Evolutionary conservation across 2,329 filamentous ascomycete genomes (phyloP), one percentile per base, ranked within the genome.

Genomic region (Alternaria postmessia): DNA sequence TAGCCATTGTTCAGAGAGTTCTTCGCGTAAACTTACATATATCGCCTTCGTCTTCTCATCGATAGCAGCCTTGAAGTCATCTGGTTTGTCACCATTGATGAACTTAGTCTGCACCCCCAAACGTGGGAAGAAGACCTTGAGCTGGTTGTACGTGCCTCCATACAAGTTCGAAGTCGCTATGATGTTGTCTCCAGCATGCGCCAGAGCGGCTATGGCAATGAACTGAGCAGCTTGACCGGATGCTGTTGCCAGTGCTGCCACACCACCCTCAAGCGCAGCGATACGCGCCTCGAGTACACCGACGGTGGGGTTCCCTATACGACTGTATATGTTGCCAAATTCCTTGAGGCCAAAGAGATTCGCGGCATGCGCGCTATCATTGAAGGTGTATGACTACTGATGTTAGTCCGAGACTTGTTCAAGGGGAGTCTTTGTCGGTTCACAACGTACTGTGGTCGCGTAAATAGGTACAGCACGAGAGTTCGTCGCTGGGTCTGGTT

Each of bases 261-360:
- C 88, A 73, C 95, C 95, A 32, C 94, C 94, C 81, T 99, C 95
- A 5, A 98, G 88, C 14, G 94, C 94, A n/a, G 94, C 94, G 51
- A 97, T 91, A 62, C 94, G 89, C 84, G 97, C 96, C 82, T 99
- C 95, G 66, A 99, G 94, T 28, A 98, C 94, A 80, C 96, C 94
- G 69, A 94, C 91, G 0, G 94, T 98, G 3, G 94, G 94, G 48
- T 66, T 57, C 20, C 49, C 93, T 73, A 99, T 93, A 66, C 95
- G 92, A 79, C 90, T 95, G 86, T 99, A 99, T 79, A 98, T 96
- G 82, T 98, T 98, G 81, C 94, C 95, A 73, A 92, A 91, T 82
- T 98, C 93, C 83, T 98, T 96, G 80, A 99, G 91, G 76, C 93
- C 92, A 77, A 99, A 99, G 42, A 99, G 89, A 78, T 93, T 89